Base-by-base conservation (phyloP, 2,329 filamentous ascomycete genomes). In the Aspergillus sp. region DNA sequence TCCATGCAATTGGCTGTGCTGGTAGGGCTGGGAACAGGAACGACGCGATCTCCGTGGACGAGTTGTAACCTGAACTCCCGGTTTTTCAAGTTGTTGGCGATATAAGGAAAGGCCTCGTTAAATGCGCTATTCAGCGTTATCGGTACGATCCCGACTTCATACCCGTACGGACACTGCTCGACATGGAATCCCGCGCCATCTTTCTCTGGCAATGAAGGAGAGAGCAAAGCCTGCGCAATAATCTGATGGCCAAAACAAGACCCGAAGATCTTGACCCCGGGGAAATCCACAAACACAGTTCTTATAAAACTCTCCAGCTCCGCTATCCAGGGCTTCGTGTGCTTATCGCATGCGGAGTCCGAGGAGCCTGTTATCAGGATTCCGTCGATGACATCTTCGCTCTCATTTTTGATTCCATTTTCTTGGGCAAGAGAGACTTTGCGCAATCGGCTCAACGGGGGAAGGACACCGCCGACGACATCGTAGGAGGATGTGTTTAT, bases 171-270 rank as follows among this genome's bases (percentile, higher is more conserved):
- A 9, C 57, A 59, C 6, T 43, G 33, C 23, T 59, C 55, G 4
- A 66, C 63, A 2, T 50, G 51, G 15, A 53, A 47, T 10, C 54
- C 45, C 7, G 54, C 46, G 23, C 5, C 10, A 20, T 41, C 19
- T 12, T 23, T 19, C 9, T 23, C 41, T 12, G 13, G 33, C 20
- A 20, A 38, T 25, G 27, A 15, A 9, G 37, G 33, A 15, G 33
- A 41, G 2, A 59, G 43, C 1, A 59, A 12, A 1, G 52, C 48
- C 37, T 50, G 46, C 2, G 52, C 55, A 33, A 65, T 56, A 12
- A 64, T 49, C 49, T 65, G 63, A 43, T 65, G 63, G 0, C 63
- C 65, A 51, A 66, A 68, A 45, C 65, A 68, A 2, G 64, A 65
- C 7, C 64, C 65, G 42, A 67, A 59, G 5, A 66, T 50, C 13